phyloP scores from a whole-genome alignment of 441 rosid species.

The Syzygium malaccense region DNA sequence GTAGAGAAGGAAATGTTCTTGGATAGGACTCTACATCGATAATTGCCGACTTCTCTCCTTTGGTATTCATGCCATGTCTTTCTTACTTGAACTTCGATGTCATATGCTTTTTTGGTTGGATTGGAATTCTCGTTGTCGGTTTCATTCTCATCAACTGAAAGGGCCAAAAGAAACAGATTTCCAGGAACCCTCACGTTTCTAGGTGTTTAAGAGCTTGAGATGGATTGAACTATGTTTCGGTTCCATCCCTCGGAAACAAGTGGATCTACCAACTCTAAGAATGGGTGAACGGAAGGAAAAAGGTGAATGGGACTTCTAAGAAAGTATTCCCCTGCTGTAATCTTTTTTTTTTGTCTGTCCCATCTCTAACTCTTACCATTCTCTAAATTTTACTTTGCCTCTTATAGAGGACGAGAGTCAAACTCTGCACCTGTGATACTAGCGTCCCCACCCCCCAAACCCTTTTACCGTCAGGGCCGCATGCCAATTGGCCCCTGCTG shows the following conservation, averaged over 20 bases:
- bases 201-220: not conserved
- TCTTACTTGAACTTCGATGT: not conserved
- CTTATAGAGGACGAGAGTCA: no score
- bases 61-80: not conserved
- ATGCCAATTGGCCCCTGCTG: not conserved
- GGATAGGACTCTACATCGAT: not conserved
- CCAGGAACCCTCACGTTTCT: not conserved
- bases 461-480: no score
- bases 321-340: not conserved
- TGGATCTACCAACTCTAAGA: not conserved
- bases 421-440: no score
- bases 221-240: not conserved
- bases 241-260: not conserved
- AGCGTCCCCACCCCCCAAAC: no score
- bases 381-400: no score
- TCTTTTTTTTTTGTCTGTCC: not conserved
- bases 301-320: not conserved
- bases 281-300: not conserved
- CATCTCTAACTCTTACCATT: no score
- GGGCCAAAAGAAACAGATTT: not conserved
- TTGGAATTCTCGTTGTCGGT: not conserved
- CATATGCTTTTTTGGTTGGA: not conserved
- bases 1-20: not conserved
- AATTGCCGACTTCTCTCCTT: not conserved
- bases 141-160: not conserved